Evolutionary conservation across 2,329 filamentous ascomycete species (phyloP).

Genomic region (Alternaria arbusti): DNA sequence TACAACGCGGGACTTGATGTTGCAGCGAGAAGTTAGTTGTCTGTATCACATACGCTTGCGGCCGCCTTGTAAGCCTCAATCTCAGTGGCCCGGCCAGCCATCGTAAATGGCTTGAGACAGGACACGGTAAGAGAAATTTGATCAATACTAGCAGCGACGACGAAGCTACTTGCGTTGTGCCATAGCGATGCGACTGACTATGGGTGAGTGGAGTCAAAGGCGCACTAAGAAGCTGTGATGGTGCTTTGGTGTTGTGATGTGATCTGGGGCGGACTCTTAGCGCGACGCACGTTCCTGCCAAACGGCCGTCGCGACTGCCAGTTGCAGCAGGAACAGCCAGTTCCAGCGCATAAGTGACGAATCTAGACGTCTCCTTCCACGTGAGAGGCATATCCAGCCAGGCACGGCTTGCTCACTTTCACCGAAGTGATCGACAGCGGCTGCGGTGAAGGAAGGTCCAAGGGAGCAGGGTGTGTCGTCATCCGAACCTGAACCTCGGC

Average conservation of each 20-base stretch:
- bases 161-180: slow-evolving; percentile 4
- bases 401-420: not conserved
- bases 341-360: not conserved
- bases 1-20: not conserved
- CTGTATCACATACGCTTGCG: slow-evolving; percentile 42
- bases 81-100: slow-evolving; percentile 36
- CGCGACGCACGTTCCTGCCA: slow-evolving; percentile 26
- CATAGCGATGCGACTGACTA: slow-evolving; percentile 9
- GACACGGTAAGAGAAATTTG: not conserved
- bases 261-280: slow-evolving; percentile 14
- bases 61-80: slow-evolving; percentile 40
- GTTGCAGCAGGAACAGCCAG: not conserved
- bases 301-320: slow-evolving; percentile 8
- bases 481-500: slow-evolving; percentile 38
- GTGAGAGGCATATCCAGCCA: not conserved
- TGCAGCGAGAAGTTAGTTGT: slow-evolving; percentile 9
- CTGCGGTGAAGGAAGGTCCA: not conserved
- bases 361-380: not conserved
- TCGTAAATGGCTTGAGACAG: slow-evolving; percentile 13
- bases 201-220: not conserved
- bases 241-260: slow-evolving; percentile 21
- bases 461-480: slow-evolving; percentile 7
- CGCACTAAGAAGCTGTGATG: not conserved
- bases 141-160: not conserved
- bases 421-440: not conserved